These are phyloP conservation scores for Luffa aegyptiaca DNA, from an alignment of 306 rosid species.

Conservation along the genomic window DNA sequence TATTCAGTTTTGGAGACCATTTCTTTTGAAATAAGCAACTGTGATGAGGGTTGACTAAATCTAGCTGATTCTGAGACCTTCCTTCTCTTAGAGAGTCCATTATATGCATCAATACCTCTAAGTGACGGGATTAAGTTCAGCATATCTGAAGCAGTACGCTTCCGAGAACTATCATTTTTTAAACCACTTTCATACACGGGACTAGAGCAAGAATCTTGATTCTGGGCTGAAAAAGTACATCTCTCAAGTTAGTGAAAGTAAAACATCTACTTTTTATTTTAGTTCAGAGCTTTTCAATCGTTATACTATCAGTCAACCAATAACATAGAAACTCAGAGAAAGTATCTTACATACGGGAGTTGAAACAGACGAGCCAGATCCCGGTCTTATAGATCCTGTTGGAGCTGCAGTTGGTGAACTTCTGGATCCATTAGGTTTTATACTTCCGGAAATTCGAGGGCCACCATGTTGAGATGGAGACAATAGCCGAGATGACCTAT, in stretches of 20 bases:
- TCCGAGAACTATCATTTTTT: conserved; percentile 53
- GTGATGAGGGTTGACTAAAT: conserved; percentile 39
- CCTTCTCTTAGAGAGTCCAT: conserved; percentile 49
- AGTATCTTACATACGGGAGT: conserved; percentile 80
- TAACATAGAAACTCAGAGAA: conserved; percentile 22
- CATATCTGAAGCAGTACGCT: conserved; percentile 72
- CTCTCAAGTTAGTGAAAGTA: conserved; percentile 21
- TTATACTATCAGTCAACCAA: conserved; percentile 10
- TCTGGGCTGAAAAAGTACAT: conserved; percentile 50
- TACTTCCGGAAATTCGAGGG: conserved; percentile 38
- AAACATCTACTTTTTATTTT: neutral
- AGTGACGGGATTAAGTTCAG: conserved; percentile 76
- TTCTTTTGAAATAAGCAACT: conserved; percentile 32
- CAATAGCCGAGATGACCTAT: conserved; percentile 46
- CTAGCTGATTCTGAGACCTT: conserved; percentile 38
- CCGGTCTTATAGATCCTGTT: conserved; percentile 47
- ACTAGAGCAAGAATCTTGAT: conserved; percentile 39
- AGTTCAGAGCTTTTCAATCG: neutral
- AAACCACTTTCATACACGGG: conserved; percentile 33
- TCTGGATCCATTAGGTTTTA: conserved; percentile 51
- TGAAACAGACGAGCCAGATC: conserved; percentile 47
- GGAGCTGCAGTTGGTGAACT: conserved; percentile 29
- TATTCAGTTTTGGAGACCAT: conserved; percentile 45
- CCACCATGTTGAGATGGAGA: conserved; percentile 58
- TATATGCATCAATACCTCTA: conserved; percentile 39